Base-by-base conservation (phyloP, 371 early-diverging fungal genomes). In the Choanephora cucurbitarum region DNA sequence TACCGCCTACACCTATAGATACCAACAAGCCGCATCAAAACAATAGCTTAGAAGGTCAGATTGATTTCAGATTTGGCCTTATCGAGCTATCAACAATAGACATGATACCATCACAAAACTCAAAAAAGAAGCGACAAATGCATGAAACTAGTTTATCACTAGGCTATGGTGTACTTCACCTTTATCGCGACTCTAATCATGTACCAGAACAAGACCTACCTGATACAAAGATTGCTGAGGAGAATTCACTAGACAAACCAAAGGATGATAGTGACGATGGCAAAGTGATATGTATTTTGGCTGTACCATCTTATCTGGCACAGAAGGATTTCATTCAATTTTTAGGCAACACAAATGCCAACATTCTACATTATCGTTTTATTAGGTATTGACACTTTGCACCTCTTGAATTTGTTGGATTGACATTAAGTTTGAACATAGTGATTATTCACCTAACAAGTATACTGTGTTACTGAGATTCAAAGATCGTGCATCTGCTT, bases 401-500 rank as follows among this genome's bases (percentile, higher is more conserved):
- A 1, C 4, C 40, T 39, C 24, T 18, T 24, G 3, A n/a, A 13
- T 21, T 37, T 8, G 3, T 34, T 48, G 5, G 28, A 28, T 28
- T 28, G 28, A 28, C 28, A 28, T 37, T 28, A 18, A 13, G 22
- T 23, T 15, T n/a, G 18, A 43, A 24, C 37, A 58, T 55, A 83
- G 87, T 28, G 95, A 96, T 71, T 69, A 80, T 51, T 70, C 85
- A 2, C 92, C 91, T 3, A 92, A 92, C 66, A 86, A 91, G 39
- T 92, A 91, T 64, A 86, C 92, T 78, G 90, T 91, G 0, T 56
- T 95, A n/a, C 70, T 94, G 57, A 83, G 86, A 64, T 92, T 96
- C 61, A 67, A 83, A 43, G 68, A 78, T 44, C 52, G 55, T 3
- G 61, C 74, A 14, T 64, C 78, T 1, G 90, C 95, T 1, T 70